These are phyloP conservation scores for Metschnikowia colocasiae DNA, from an alignment of 805 yeast species.

Conservation along the genomic window DNA sequence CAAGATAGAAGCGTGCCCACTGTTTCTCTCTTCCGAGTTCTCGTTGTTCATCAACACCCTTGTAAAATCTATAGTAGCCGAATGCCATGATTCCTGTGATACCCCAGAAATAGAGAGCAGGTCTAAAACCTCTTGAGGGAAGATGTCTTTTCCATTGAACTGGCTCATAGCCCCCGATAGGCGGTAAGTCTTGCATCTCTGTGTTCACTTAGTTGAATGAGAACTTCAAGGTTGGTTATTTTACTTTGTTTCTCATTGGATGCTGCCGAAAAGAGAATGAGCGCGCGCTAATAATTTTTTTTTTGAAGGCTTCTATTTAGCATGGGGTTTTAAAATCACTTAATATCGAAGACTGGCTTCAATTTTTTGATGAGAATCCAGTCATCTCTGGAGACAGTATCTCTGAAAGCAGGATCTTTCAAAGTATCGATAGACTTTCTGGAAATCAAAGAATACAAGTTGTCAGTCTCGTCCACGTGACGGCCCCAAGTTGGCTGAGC, in stretches of 20 bases:
- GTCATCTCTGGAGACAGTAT: constrained; percentile 88
- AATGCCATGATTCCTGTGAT: constrained; percentile 61
- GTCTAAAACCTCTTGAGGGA: constrained; percentile 83
- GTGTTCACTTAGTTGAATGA: constrained; percentile 1
- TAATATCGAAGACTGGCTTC: constrained; percentile 84
- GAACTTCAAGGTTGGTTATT: constrained; percentile 6
- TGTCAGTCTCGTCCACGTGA: constrained; percentile 92
- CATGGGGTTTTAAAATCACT: constrained; percentile 29
- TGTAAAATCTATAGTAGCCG: constrained; percentile 64
- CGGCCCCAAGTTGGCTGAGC: constrained; percentile 99
- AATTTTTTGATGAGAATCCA: constrained; percentile 89
- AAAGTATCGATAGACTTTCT: constrained; percentile 94
- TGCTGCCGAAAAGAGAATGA: constrained; percentile 9
- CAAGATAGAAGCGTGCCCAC: constrained; percentile 71
- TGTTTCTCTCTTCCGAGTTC: constrained; percentile 72
- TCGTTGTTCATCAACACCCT: constrained; percentile 70
- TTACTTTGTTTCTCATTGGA: constrained; percentile 16
- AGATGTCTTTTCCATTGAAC: constrained; percentile 87
- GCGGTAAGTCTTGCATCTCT: constrained; percentile 76
- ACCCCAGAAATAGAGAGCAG: constrained; percentile 64
- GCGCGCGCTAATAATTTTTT: constrained; percentile 3
- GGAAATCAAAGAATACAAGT: constrained; percentile 81
- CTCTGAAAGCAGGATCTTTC: constrained; percentile 97
- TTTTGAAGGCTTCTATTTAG: constrained; percentile 2
- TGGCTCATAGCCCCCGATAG: constrained; percentile 79